Evolutionary conservation across 495 filamentous ascomycete genomes (phyloP).

Genomic region (Podospora sp.): DNA sequence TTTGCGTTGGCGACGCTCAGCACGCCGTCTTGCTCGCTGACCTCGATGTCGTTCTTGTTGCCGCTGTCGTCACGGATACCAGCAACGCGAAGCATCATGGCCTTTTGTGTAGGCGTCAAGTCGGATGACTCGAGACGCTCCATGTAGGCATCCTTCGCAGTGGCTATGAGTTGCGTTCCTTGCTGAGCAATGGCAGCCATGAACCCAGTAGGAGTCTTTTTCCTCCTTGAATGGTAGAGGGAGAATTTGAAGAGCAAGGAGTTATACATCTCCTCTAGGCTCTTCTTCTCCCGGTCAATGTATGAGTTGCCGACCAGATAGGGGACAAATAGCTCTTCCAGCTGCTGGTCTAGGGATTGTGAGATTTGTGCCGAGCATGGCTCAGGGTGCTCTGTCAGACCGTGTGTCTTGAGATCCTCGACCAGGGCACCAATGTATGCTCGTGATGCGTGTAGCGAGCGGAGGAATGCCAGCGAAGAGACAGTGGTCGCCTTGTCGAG

Average conservation of each 20-base stretch:
- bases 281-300: conserved; percentile 90
- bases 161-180: conserved; percentile 76
- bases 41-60: conserved; percentile 76
- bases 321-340: conserved; percentile 95
- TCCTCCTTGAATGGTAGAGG: conserved; percentile 82
- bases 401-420: conserved; percentile 92
- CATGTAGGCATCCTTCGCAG: conserved; percentile 82
- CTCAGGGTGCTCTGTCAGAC: conserved; percentile 92
- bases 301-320: conserved; percentile 94
- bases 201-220: conserved; percentile 82
- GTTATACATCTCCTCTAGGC: conserved; percentile 87
- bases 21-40: conserved; percentile 84
- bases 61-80: conserved; percentile 61
- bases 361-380: conserved; percentile 84
- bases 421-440: conserved; percentile 81
- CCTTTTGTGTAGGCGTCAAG: conserved; percentile 77
- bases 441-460: conserved; percentile 86
- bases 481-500: conserved; percentile 88
- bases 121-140: conserved; percentile 84
- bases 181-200: conserved; percentile 88
- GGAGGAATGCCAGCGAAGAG: conserved; percentile 88
- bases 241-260: conserved; percentile 94
- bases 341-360: conserved; percentile 86
- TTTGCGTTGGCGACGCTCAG: conserved; percentile 85
- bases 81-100: conserved; percentile 82